Evolutionary conservation across 2,329 filamentous ascomycete genomes (phyloP).

Genomic region (Claviceps sp.): DNA sequence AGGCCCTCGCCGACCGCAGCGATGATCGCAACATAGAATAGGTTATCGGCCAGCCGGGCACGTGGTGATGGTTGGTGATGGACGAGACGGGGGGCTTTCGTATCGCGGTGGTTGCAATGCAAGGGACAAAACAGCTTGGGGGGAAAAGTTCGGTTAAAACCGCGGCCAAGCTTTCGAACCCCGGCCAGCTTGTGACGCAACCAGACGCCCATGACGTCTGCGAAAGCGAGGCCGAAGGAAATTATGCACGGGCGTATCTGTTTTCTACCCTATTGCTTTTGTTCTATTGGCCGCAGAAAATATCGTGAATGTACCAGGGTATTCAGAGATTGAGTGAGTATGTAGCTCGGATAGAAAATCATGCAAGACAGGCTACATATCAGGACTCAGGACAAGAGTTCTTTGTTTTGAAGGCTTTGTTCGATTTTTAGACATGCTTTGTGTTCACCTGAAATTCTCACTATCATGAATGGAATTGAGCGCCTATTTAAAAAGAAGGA

Average conservation of each 20-base stretch:
- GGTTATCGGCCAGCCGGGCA: conserved; percentile 29
- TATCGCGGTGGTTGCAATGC: conserved; percentile 14
- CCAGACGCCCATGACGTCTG: not conserved
- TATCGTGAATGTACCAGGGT: not conserved
- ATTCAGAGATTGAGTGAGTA: not conserved
- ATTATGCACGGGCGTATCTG: not conserved
- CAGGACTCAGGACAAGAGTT: not conserved
- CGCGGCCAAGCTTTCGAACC: not conserved
- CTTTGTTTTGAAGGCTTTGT: not conserved
- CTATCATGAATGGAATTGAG: not conserved
- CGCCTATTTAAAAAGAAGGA: not conserved
- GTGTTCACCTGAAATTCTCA: not conserved
- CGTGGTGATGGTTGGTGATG: conserved; percentile 18
- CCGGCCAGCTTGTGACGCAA: conserved; percentile 20
- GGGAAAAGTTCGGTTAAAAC: conserved; percentile 32
- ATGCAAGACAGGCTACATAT: too few species aligned
- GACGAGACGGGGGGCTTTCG: conserved; percentile 1
- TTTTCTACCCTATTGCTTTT: not conserved
- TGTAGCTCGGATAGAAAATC: not conserved
- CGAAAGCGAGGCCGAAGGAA: not conserved
- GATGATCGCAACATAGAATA: conserved; percentile 57
- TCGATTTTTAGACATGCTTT: not conserved
- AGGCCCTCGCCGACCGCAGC: conserved; percentile 48
- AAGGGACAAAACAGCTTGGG: conserved; percentile 26
- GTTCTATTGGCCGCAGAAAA: not conserved